Conservation (phyloP, 176 grass and related monocot genomes). For the Rhynchospora tenuis region DNA sequence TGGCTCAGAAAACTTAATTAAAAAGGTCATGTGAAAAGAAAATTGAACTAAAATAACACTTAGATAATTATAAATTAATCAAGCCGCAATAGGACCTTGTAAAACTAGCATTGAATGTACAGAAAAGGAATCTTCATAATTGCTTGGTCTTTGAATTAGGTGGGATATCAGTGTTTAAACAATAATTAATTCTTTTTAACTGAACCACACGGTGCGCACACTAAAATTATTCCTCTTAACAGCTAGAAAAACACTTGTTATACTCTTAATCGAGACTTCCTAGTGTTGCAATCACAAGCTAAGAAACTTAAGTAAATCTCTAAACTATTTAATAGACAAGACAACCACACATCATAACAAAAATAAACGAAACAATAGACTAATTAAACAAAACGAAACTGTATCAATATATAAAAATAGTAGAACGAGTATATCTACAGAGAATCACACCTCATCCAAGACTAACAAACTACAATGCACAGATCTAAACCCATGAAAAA, state of each 20-base stretch:
- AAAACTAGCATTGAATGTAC: neutral
- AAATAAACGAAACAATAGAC: neutral
- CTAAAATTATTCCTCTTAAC: neutral
- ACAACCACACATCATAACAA: conserved; percentile 1
- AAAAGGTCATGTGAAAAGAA: neutral
- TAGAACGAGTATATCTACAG: neutral
- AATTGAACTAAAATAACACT: neutral
- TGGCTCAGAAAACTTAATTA: neutral
- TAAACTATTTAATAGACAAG: neutral
- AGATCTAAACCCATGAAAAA: neutral
- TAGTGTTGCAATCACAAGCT: neutral
- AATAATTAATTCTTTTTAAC: neutral
- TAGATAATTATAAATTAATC: neutral
- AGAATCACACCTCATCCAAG: neutral
- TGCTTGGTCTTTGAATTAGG: neutral
- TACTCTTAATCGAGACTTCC: neutral
- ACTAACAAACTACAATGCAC: conserved; percentile 7
- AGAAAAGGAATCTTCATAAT: neutral
- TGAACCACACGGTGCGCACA: neutral
- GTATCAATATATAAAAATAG: conserved; percentile 8
- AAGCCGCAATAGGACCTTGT: neutral
- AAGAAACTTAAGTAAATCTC: neutral
- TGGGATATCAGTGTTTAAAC: neutral
- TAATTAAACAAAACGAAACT: neutral
- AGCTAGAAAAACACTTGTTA: neutral